Evolutionary conservation across 148 eudicot genomes (phyloP).

Genomic region (Diospyros kaki): DNA sequence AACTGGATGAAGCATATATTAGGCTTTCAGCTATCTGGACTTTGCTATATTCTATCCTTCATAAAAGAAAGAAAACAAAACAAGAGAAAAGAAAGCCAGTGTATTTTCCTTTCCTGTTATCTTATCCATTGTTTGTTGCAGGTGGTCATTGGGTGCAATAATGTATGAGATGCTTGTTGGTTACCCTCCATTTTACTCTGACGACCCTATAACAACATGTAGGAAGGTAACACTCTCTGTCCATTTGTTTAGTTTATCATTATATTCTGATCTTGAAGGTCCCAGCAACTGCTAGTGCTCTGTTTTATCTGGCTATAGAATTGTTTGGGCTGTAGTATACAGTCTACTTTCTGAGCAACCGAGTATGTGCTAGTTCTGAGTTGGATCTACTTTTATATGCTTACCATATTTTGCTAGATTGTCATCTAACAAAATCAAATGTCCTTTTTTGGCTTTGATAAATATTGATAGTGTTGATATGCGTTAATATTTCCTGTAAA

Average conservation of each 20-base stretch:
- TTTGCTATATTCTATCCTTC: background rate
- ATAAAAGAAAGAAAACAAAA: background rate
- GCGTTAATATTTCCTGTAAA: too few relatives aligned
- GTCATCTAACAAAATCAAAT: too few relatives aligned
- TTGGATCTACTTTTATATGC: too few relatives aligned
- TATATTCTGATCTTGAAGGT: background rate
- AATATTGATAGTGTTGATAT: too few relatives aligned
- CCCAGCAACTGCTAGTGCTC: background rate
- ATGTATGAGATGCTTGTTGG: slow-evolving; percentile 98
- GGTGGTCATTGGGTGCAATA: slow-evolving; percentile 99
- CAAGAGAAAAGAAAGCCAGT: background rate
- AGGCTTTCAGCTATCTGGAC: background rate
- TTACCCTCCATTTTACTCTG: slow-evolving; percentile 93
- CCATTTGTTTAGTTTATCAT: background rate
- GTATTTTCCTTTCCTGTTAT: background rate
- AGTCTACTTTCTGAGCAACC: too few relatives aligned
- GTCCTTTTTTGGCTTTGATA: too few relatives aligned
- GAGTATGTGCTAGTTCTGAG: too few relatives aligned
- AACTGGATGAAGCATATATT: background rate
- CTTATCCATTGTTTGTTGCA: slow-evolving; percentile 31
- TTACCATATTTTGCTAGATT: too few relatives aligned
- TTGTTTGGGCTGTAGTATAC: background rate
- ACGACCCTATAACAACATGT: slow-evolving; percentile 94
- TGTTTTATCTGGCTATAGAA: background rate
- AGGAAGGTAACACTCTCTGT: slow-evolving; percentile 57